Base-by-base conservation (phyloP, 306 rosid species). In the Canavalia gladiata region DNA sequence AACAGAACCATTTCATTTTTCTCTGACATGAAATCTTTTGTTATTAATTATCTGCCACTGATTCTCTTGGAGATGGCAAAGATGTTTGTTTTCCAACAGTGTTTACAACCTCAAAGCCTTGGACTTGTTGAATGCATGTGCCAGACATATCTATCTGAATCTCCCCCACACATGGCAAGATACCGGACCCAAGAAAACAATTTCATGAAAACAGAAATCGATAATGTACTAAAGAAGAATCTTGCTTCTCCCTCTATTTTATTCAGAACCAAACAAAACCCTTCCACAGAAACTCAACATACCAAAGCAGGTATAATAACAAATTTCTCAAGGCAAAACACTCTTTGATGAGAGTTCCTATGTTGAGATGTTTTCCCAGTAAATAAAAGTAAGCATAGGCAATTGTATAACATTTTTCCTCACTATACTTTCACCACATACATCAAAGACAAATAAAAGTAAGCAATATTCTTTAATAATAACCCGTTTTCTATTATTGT, bases 31-130 rank as follows among this genome's bases (percentile, higher is more conserved):
- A 69, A 69, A 76, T 76, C 75, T 76, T 55, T 45, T 79, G 84
- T 82, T 81, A 73, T 79, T 79, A 57, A 47, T 68, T 62, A 79
- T 62, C 72, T 85, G 87, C 59, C 74, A 31, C 69, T 47, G 84
- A 86, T 90, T 82, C 88, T 79, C 85, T 84, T 52, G 85, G 79
- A 82, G 82, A 77, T 81, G 76, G 49, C 72, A 79, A 83, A 80
- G 55, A 33, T 55, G 72, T 71, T 60, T 77, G 59, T 66, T 79
- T 87, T 59, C 74, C 86, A 58, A 50, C 74, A 68, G 57, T 47
- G 43, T 79, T 84, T 80, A 83, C 68, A 57, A 41, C 47, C 39
- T 80, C 87, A 76, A 83, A 73, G 90, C 86, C 76, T 89, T 81
- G 90, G 83, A 83, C 66, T 79, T 84, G 25, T 71, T 66, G 18